Conservation (phyloP, 192 early-diverging fungal species). For the Coemansia sp. region DNA sequence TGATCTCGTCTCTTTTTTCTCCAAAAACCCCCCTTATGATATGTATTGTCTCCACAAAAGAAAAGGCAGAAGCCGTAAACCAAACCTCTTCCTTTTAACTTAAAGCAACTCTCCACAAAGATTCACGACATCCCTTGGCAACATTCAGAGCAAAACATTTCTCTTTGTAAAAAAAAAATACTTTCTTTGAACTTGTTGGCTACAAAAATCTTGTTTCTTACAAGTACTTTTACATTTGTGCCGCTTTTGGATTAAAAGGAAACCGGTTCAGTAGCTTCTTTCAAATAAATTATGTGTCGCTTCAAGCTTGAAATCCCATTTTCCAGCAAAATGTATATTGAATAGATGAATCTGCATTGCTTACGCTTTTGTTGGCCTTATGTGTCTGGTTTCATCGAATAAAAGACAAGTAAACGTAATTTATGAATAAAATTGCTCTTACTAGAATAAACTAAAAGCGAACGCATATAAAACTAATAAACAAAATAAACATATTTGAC, state of each 20-base stretch:
- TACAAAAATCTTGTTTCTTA: background rate
- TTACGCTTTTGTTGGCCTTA: background rate
- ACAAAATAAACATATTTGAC: background rate
- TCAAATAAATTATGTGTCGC: background rate
- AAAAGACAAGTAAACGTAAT: too few relatives aligned
- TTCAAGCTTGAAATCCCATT: background rate
- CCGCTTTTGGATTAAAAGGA: background rate
- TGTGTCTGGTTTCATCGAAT: too few relatives aligned
- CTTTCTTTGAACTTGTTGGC: too few relatives aligned
- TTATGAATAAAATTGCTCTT: background rate
- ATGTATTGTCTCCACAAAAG: background rate
- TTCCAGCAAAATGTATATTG: background rate
- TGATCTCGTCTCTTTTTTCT: background rate
- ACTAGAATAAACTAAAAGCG: background rate
- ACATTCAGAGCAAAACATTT: background rate
- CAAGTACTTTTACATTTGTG: background rate
- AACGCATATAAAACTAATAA: too few relatives aligned
- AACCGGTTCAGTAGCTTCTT: background rate
- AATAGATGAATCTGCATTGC: background rate
- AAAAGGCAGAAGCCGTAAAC: background rate
- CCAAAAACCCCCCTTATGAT: background rate
- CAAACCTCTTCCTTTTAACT: too few relatives aligned
- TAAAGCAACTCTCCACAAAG: background rate
- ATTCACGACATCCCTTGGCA: background rate
- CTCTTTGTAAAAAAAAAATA: background rate